These are phyloP conservation scores for Rhodotorula kratochvilovae DNA, from an alignment of 768 basidiomycete species.

Conservation along the genomic window DNA sequence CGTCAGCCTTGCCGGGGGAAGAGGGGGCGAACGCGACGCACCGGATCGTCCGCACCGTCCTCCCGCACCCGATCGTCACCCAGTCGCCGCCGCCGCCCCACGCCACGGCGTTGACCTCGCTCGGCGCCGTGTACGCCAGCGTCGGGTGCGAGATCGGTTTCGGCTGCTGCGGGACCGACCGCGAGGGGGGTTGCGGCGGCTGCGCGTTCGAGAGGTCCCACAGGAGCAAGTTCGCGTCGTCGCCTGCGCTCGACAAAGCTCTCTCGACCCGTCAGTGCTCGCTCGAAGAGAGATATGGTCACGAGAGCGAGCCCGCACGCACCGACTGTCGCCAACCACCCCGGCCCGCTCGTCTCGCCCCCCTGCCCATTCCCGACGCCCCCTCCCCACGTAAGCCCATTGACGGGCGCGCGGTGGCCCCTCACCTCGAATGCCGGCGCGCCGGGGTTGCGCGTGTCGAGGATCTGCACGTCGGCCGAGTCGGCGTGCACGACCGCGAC, in stretches of 20 bases:
- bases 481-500: slow-evolving; percentile 97
- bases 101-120: slow-evolving; percentile 75
- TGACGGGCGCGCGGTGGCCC: slow-evolving; percentile 74
- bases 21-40: background rate
- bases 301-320: background rate
- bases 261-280: no score
- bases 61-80: slow-evolving; percentile 78
- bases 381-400: slow-evolving; percentile 85
- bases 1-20: background rate
- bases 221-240: slow-evolving; percentile 87
- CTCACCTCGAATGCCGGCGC: slow-evolving; percentile 87
- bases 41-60: slow-evolving; percentile 54
- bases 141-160: slow-evolving; percentile 64
- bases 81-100: slow-evolving; percentile 65
- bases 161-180: slow-evolving; percentile 56
- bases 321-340: slow-evolving; percentile 51
- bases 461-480: slow-evolving; percentile 77
- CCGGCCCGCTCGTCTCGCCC: slow-evolving; percentile 79
- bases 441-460: slow-evolving; percentile 96
- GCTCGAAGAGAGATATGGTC: no score
- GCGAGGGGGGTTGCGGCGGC: slow-evolving; percentile 50
- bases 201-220: slow-evolving; percentile 73
- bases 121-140: slow-evolving; percentile 74
- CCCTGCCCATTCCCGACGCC: slow-evolving; percentile 51
- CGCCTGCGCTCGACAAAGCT: slow-evolving; percentile 57